phyloP scores from a whole-genome alignment of 1,139 yeast species.

The Scheffersomyces stambukii region DNA sequence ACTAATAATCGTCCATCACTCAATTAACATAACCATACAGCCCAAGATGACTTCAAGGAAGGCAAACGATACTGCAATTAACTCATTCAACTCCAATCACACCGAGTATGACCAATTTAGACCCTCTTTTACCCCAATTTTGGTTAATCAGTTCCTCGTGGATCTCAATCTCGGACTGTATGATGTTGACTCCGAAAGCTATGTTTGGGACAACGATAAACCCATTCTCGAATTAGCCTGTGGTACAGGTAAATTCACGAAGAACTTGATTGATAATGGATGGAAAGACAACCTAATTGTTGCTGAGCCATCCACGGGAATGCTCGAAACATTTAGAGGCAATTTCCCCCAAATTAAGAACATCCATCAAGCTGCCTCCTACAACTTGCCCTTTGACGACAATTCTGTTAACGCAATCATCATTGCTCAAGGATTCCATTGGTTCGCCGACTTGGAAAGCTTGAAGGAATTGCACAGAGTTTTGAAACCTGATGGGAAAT shows the following conservation, averaged over 20 bases:
- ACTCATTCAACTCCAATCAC: constrained; percentile 54
- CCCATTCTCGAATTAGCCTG: constrained; percentile 53
- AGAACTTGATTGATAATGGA: constrained; percentile 38
- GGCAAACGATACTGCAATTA: constrained; percentile 30
- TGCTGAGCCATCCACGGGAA: constrained; percentile 60
- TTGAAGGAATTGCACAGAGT: constrained; percentile 51
- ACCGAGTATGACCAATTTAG: constrained; percentile 50
- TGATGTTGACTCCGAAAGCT: constrained; percentile 7
- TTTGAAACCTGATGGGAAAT: constrained; percentile 42
- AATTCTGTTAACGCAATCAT: constrained; percentile 47
- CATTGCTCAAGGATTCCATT: constrained; percentile 67
- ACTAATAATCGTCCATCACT: too few species aligned
- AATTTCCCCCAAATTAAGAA: constrained; percentile 45
- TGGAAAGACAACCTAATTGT: constrained; percentile 34
- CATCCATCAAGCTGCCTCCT: constrained; percentile 39
- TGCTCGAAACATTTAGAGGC: constrained; percentile 44
- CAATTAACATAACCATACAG: too few species aligned
- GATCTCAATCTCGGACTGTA: constrained; percentile 27
- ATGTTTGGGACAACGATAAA: constrained; percentile 18
- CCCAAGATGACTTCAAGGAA: too few species aligned
- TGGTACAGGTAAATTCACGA: constrained; percentile 67
- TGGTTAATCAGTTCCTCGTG: constrained; percentile 44
- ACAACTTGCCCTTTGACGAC: constrained; percentile 45
- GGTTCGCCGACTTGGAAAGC: constrained; percentile 55
- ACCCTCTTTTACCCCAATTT: constrained; percentile 48